phyloP scores from a whole-genome alignment of 352 stramenopile genomes.

The Phytopythium vexans region DNA sequence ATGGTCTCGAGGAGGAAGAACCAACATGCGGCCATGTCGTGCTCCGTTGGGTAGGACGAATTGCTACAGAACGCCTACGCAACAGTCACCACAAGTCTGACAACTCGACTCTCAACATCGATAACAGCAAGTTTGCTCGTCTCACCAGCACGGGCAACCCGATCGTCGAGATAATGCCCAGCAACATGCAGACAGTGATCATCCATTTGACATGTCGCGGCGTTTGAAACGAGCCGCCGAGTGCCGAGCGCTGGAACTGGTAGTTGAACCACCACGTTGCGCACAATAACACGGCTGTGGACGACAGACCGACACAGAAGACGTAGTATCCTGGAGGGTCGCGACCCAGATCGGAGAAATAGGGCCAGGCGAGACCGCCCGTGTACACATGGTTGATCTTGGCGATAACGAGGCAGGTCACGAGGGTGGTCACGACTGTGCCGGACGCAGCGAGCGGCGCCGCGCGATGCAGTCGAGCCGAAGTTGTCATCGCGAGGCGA shows the following conservation, averaged over 20 bases:
- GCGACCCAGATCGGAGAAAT: conserved; percentile 65
- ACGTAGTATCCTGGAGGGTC: conserved; percentile 53
- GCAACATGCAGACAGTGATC: conserved; percentile 10
- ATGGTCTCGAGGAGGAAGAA: conserved; percentile 68
- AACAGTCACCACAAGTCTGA: background rate
- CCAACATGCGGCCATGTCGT: conserved; percentile 61
- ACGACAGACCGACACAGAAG: conserved; percentile 41
- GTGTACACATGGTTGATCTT: conserved; percentile 51
- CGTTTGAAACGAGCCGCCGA: conserved; percentile 28
- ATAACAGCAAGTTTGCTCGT: no score
- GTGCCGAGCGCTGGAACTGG: conserved; percentile 41
- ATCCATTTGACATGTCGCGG: conserved; percentile 27
- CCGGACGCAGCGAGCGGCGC: conserved; percentile 34
- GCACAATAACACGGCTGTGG: conserved; percentile 27
- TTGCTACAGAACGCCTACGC: conserved; percentile 59
- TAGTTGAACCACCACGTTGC: conserved; percentile 55
- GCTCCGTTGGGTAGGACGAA: conserved; percentile 42
- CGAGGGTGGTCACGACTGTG: conserved; percentile 40
- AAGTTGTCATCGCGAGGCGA: no score
- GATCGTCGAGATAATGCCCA: conserved; percentile 42
- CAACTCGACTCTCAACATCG: no score
- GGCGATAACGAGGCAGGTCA: conserved; percentile 49
- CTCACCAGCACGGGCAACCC: conserved; percentile 51
- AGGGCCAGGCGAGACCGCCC: conserved; percentile 54
- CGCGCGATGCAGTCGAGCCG: conserved; percentile 7